Conservation (phyloP, 768 basidiomycete genomes). For the Mycena maculata region DNA sequence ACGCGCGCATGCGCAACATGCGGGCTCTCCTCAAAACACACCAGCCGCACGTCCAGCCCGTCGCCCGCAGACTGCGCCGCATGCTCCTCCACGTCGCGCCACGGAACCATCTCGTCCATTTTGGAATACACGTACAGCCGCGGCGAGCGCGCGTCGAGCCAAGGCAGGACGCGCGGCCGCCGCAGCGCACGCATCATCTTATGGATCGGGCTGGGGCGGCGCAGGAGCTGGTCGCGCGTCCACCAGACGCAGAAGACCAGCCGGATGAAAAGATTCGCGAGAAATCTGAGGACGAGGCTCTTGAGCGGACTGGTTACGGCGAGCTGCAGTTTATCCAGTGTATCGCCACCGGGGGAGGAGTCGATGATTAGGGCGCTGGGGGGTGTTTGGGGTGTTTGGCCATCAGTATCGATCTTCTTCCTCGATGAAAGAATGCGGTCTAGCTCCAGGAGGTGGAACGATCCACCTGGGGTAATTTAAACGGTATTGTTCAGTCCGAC, state of each 20-base stretch:
- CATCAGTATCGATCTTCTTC: background rate
- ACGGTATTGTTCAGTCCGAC: background rate
- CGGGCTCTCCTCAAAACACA: conserved; percentile 53
- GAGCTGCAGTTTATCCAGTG: conserved; percentile 39
- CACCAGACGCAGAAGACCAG: conserved; percentile 41
- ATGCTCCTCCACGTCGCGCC: conserved; percentile 52
- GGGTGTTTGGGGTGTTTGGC: conserved; percentile 28
- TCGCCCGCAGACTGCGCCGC: conserved; percentile 41
- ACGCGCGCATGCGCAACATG: conserved; percentile 61
- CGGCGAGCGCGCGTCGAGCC: conserved; percentile 51
- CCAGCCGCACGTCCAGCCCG: conserved; percentile 48
- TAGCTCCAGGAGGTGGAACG: conserved; percentile 50
- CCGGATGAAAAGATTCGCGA: conserved; percentile 41
- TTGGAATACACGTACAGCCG: conserved; percentile 61
- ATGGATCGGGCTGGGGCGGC: conserved; percentile 37
- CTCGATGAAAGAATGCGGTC: conserved; percentile 44
- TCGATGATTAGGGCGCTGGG: conserved; percentile 56
- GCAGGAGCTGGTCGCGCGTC: conserved; percentile 40
- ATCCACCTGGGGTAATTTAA: conserved; percentile 51
- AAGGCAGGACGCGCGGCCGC: conserved; percentile 49
- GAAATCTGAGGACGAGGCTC: conserved; percentile 43
- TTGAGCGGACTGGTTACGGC: conserved; percentile 48
- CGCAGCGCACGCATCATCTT: conserved; percentile 45
- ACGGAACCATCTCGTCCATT: conserved; percentile 53
- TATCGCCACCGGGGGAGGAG: conserved; percentile 56